These are phyloP conservation scores for Wickerhamiella nectarea DNA, from an alignment of 805 yeast genomes.

Conservation along the genomic window DNA sequence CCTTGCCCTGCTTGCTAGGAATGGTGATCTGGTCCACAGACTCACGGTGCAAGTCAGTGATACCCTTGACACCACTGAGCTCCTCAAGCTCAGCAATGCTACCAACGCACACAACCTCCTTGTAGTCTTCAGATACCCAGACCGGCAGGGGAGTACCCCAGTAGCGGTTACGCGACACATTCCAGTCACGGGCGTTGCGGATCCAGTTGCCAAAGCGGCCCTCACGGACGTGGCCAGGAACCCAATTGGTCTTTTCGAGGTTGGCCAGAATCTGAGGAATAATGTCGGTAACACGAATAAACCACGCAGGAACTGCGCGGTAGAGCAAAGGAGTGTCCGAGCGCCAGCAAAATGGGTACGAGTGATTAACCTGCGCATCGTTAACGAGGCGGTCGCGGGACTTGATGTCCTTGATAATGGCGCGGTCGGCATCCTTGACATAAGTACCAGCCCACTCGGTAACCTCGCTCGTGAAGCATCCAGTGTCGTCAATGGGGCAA, in stretches of 20 bases:
- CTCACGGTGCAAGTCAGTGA: slow-evolving; percentile 90
- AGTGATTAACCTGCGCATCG: slow-evolving; percentile 77
- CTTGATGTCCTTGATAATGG: slow-evolving; percentile 73
- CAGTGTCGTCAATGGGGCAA: slow-evolving; percentile 88
- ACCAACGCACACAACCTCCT: slow-evolving; percentile 88
- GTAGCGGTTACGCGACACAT: slow-evolving; percentile 92
- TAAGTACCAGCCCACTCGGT: slow-evolving; percentile 65
- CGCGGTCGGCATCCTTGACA: slow-evolving; percentile 91
- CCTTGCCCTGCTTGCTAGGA: slow-evolving; percentile 84
- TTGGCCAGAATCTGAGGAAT: slow-evolving; percentile 81
- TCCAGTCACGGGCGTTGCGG: slow-evolving; percentile 98
- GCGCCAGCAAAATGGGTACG: slow-evolving; percentile 99
- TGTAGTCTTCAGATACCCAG: slow-evolving; percentile 90
- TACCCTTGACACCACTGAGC: slow-evolving; percentile 66
- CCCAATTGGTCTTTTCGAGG: slow-evolving; percentile 86
- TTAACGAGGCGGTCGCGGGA: slow-evolving; percentile 61
- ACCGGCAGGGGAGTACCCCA: slow-evolving; percentile 99
- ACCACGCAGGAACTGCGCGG: slow-evolving; percentile 98
- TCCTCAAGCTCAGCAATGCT: slow-evolving; percentile 76
- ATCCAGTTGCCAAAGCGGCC: slow-evolving; percentile 97
- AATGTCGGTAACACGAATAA: slow-evolving; percentile 75
- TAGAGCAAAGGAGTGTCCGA: slow-evolving; percentile 95
- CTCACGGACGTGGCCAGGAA: slow-evolving; percentile 77
- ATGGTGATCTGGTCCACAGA: slow-evolving; percentile 81
- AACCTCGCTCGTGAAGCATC: slow-evolving; percentile 67